Evolutionary conservation across 345 rosid genomes (phyloP), one percentile per base, ranked within the genome.

Genomic region (Eucalyptus polyanthemos): DNA sequence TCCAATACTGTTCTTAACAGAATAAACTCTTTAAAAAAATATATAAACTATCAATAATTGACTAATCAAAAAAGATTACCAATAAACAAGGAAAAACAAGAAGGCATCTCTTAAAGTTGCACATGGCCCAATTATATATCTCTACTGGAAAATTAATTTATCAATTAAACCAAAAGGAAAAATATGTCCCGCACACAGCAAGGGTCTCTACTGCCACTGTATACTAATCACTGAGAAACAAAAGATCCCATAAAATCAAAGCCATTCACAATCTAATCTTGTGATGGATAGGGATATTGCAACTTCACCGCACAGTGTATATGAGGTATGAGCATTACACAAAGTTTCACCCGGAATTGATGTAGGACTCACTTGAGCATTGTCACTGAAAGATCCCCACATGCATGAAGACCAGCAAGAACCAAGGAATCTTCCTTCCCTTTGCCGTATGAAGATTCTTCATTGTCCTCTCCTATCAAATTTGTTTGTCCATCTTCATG

Each of bases 351-450:
- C 12, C 37, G 14, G 15, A 54, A 86, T 16, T 19, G 54, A 86
- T 45, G 87, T 51, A n/a, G 87, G 65, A 94, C 96, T 94, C 91
- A 96, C 99, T 91, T 93, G 87, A 97, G 94, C 98, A 97, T 97
- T 80, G 97, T 96, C 88, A 96, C 97, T 37, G 99, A 96, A 86
- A 96, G 97, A 95, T 97, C 98, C 34, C 99, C 99, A 88, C 99
- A 97, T 50, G 99, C 99, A 94, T 97, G 99, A 91, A 96, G 96
- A 83, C 99, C 99, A 88, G 99, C 97, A 91, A 97, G 98, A 90
- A 96, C 94, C 88, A 96, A 91, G 88, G 98, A 94, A 87, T 92
- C 90, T 34, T 89, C 87, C 90, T 56, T 49, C 80, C 34, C 72
- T 31, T 80, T 92, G 87, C 88, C 80, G 90, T 50, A 83, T 80